phyloP scores from a whole-genome alignment of 1,139 yeast species.

The Blastobotrys indianensis region DNA sequence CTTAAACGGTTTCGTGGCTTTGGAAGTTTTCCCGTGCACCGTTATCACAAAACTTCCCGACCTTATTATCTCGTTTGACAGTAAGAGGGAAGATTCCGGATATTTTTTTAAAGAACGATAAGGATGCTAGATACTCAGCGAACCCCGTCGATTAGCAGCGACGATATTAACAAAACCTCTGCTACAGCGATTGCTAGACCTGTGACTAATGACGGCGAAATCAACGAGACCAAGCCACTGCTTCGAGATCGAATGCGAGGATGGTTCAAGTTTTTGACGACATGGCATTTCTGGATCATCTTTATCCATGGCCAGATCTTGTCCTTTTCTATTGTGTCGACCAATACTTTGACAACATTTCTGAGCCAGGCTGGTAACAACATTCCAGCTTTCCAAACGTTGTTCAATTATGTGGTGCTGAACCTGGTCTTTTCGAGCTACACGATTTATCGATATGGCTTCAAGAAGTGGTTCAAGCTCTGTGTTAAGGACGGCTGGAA shows the following conservation, averaged over 20 bases:
- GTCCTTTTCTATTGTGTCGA: slow-evolving; percentile 38
- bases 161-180: no score
- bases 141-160: no score
- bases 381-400: slow-evolving; percentile 41
- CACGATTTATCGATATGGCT: slow-evolving; percentile 37
- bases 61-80: no score
- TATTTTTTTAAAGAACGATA: background rate
- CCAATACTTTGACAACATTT: slow-evolving; percentile 40
- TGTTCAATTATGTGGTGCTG: slow-evolving; percentile 38
- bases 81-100: background rate
- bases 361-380: slow-evolving; percentile 35
- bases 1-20: slow-evolving; percentile 16
- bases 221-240: no score
- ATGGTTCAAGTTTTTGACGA: slow-evolving; percentile 31
- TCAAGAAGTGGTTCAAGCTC: slow-evolving; percentile 31
- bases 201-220: no score
- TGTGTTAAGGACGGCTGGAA: slow-evolving; percentile 38
- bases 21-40: slow-evolving; percentile 16
- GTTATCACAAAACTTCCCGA: slow-evolving; percentile 15
- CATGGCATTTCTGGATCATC: slow-evolving; percentile 38
- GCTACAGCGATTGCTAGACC: no score
- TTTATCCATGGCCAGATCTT: slow-evolving; percentile 39
- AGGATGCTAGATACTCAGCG: no score
- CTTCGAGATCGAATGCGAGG: background rate
- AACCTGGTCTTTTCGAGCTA: slow-evolving; percentile 37